A percentile compares a stretch with the other conserved stretches of the same genome.
Evolutionary conservation across 2,329 filamentous ascomycete species (phyloP).

Genomic region (Fusarium sp.): DNA sequence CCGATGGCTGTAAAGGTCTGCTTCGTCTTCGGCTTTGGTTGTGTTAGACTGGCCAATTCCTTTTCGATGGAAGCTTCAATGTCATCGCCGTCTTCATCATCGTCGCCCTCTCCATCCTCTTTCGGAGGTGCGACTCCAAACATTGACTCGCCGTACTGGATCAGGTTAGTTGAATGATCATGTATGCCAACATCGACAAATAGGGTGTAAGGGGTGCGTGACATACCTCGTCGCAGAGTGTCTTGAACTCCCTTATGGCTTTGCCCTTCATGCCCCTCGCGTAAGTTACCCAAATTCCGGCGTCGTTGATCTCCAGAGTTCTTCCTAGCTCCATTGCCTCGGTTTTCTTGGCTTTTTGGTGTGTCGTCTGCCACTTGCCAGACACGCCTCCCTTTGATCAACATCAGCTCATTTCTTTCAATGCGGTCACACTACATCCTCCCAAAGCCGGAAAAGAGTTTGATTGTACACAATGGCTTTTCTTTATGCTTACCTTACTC

Average conservation of each 20-base stretch:
- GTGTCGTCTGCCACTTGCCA: constrained; percentile 72
- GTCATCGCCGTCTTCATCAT: constrained; percentile 63
- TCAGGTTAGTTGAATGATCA: constrained; percentile 18
- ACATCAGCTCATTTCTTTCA: constrained; percentile 25
- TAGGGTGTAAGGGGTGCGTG: neutral
- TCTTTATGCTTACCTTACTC: constrained; percentile 54
- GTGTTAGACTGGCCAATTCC: constrained; percentile 72
- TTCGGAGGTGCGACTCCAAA: constrained; percentile 63
- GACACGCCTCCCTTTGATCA: constrained; percentile 60
- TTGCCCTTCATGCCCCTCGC: constrained; percentile 77
- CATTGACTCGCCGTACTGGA: constrained; percentile 73
- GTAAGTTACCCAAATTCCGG: constrained; percentile 83
- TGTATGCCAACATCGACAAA: neutral
- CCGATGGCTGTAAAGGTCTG: constrained; percentile 65
- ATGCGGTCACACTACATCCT: neutral
- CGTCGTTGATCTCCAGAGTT: constrained; percentile 73
- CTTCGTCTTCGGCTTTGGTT: constrained; percentile 56
- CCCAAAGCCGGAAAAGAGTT: neutral
- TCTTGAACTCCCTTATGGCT: constrained; percentile 74
- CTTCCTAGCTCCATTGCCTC: constrained; percentile 58
- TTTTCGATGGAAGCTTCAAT: constrained; percentile 79
- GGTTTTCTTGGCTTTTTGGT: constrained; percentile 65
- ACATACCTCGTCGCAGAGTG: constrained; percentile 74
- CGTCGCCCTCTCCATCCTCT: constrained; percentile 50
- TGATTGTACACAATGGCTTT: neutral